These are phyloP conservation scores for Papiliotrema terrestris DNA, from an alignment of 1,284 basidiomycete species.

Conservation along the genomic window DNA sequence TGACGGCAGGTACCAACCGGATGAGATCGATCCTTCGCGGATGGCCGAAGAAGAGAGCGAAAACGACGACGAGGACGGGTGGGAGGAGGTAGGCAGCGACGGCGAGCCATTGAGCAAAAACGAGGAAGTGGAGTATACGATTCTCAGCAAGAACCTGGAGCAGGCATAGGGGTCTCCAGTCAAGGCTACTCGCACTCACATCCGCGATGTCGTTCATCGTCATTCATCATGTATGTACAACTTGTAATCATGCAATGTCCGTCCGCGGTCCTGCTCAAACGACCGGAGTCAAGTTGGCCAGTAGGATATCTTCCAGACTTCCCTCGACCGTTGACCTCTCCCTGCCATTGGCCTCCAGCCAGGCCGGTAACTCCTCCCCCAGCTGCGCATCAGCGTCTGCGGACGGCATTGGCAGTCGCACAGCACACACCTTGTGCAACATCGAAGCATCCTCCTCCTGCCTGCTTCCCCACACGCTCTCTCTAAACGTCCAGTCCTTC, in stretches of 20 bases:
- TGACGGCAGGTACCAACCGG: slow-evolving; percentile 34
- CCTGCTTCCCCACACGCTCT: slow-evolving; percentile 21
- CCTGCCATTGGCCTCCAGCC: slow-evolving; percentile 7
- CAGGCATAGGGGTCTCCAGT: background rate
- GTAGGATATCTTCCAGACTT: background rate
- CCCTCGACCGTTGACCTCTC: background rate
- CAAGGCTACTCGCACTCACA: background rate
- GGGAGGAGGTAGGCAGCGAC: slow-evolving; percentile 4
- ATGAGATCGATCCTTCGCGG: slow-evolving; percentile 46
- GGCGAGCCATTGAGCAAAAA: slow-evolving; percentile 2
- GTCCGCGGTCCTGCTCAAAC: background rate
- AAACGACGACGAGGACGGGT: slow-evolving; percentile 1
- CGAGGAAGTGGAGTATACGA: slow-evolving; percentile 25
- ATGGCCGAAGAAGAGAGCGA: slow-evolving; percentile 25
- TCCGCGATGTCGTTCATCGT: no score
- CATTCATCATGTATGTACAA: background rate
- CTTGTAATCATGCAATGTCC: no score
- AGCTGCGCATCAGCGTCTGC: slow-evolving; percentile 2
- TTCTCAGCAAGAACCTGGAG: slow-evolving; percentile 27
- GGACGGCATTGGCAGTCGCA: background rate
- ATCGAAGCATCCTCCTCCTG: background rate
- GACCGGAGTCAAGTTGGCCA: background rate
- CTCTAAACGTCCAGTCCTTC: slow-evolving; percentile 36
- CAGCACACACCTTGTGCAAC: slow-evolving; percentile 12
- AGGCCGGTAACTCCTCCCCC: slow-evolving; percentile 10